Evolutionary conservation across 2,329 filamentous ascomycete genomes (phyloP), one percentile per base, ranked within the genome.

Genomic region (Nemania sp.): DNA sequence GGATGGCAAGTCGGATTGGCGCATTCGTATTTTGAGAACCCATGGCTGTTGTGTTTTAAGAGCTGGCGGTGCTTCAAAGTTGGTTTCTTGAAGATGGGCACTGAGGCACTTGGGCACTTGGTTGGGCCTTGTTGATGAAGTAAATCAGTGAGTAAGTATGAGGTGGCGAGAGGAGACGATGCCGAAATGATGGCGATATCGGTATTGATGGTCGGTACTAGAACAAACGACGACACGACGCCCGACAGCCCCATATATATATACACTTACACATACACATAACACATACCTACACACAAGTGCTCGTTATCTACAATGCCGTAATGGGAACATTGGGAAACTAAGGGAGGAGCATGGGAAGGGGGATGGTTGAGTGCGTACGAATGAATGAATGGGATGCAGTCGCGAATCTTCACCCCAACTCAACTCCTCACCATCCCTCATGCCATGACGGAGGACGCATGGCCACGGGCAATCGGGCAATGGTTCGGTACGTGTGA

Each of bases 1-100:
- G 89, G 73, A 98, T 87, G 54, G 94, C 94, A 80, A 98, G 91
- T 64, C 92, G 91, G 73, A 95, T 82, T 32, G 88, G 87, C n/a
- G 73, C 66, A 43, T 75, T 71, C 52, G 69, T 27, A 43, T 68
- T 65, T 69, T 66, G 70, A 63, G 78, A 81, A 59, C 75, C 76
- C 76, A 78, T 78, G 59, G 47, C 70, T 52, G 47, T 70, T 52
- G n/a, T 11, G 47, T 38, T 10, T 35, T 26, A 8, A n/a, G 26
- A 18, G 20, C 22, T 18, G 29, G 62, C 22, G 4, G 22, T 8
- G 56, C 35, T 41, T 47, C 32, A 38, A 22, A n/a, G n/a, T 29
- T 11, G 20, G 41, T 22, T 5, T 5, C 18, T 63, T 54, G 54
- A 29, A 13, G 38, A 15, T 15, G 10, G 38, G 38, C 38, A 15